Base-by-base conservation (phyloP, 371 early-diverging fungal species). In the Batrachochytrium dendrobatidis region DNA sequence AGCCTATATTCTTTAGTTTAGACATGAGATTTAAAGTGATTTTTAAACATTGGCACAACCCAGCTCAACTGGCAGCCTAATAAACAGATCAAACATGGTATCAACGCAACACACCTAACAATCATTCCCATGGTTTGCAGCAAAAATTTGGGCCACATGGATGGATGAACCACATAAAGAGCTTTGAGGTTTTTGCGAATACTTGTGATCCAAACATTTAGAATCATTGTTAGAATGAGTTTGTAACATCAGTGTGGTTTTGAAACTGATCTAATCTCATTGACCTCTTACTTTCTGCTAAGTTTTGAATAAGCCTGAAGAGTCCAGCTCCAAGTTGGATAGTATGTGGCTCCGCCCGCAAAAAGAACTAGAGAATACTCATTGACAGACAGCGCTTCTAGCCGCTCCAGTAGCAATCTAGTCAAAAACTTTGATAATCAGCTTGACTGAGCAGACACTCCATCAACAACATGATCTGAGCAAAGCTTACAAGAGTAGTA, bases 121-220 rank as follows among this genome's bases (percentile, higher is more conserved):
- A 90, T 65, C 8, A 73, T 74, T 33, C 84, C 85, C 77, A 88
- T 80, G 22, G 84, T 73, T 61, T 83, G 83, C 43, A 90, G 68
- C 7, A 88, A 55, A 5, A 89, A 53, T 39, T 80, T 74, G 20
- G 84, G 73, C 87, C 86, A 87, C 34, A 76, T 66, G 0, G 85
- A 78, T 6, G 91, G 85, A 68, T 95, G 94, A 5, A 95, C 91
- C 12, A 95, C 84, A 69, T 89, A 89, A 1, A 95, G 71, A 24
- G 78, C 81, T 70, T 94, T 95, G 32, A 95, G 71, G 69, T 95
- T 92, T 75, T 95, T 95, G 45, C 91, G 87, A 76, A 87, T 91
- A 65, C 89, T 92, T 63, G 49, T 7, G n/a, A n/a, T n/a, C n/a
- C n/a, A n/a, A n/a, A n/a, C n/a, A n/a, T n/a, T n/a, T n/a, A n/a